phyloP scores from a whole-genome alignment of 495 filamentous ascomycete genomes.

The Chaetomium tenue region DNA sequence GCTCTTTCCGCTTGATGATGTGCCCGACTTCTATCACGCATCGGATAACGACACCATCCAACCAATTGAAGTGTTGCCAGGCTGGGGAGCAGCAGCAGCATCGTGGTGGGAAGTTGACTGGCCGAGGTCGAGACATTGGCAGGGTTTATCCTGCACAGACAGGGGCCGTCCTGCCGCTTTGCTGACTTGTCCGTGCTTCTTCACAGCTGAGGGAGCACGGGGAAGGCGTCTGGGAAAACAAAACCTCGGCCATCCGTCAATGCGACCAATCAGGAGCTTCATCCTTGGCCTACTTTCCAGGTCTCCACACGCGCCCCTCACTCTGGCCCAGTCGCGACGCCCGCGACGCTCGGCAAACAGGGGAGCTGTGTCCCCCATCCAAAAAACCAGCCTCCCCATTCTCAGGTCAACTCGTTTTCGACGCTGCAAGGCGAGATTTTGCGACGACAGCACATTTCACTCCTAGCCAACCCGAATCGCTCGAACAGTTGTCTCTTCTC shows the following conservation, averaged over 20 bases:
- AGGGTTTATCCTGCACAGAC: background rate
- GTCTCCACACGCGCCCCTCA: constrained; percentile 30
- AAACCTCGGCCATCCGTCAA: constrained; percentile 29
- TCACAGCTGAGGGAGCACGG: constrained; percentile 8
- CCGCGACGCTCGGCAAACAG: constrained; percentile 18
- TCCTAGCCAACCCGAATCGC: constrained; percentile 16
- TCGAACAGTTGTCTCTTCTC: constrained; percentile 13
- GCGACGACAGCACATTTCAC: constrained; percentile 22
- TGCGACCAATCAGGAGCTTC: constrained; percentile 30
- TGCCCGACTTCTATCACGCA: background rate
- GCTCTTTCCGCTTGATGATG: background rate
- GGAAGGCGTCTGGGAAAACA: constrained; percentile 22
- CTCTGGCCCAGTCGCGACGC: constrained; percentile 19
- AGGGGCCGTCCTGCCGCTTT: background rate
- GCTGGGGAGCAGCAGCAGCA: background rate
- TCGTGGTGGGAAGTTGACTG: constrained; percentile 1
- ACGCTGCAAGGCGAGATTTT: constrained; percentile 20
- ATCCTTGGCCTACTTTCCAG: constrained; percentile 20
- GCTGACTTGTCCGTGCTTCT: constrained; percentile 8
- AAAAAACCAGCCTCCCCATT: constrained; percentile 29
- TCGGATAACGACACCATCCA: background rate
- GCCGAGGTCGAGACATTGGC: constrained; percentile 9
- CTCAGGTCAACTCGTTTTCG: constrained; percentile 14
- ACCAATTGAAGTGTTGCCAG: background rate
- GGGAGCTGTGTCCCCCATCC: constrained; percentile 16